Percentiles rank a stretch among this genome's conserved stretches.
These are phyloP conservation scores for Phytophthora cajani DNA, from an alignment of 352 stramenopile genomes.

Conservation along the genomic window DNA sequence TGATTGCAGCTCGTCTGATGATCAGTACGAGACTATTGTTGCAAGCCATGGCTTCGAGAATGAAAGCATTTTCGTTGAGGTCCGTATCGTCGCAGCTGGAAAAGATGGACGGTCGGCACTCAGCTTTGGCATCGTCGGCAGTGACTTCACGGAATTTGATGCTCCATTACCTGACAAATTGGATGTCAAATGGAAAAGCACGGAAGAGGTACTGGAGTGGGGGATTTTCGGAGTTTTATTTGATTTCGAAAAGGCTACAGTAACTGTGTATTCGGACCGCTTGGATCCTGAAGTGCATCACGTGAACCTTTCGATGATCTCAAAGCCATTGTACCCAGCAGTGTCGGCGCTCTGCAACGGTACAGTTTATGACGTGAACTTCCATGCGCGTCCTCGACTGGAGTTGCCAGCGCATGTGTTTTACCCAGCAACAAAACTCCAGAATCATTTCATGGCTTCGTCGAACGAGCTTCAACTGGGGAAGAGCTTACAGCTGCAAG, in stretches of 20 bases:
- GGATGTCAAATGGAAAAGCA: slow-evolving; percentile 44
- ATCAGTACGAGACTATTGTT: slow-evolving; percentile 66
- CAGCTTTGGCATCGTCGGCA: slow-evolving; percentile 59
- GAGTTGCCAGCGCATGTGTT: slow-evolving; percentile 61
- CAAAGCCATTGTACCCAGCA: slow-evolving; percentile 57
- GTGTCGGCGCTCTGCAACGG: slow-evolving; percentile 80
- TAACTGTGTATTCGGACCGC: slow-evolving; percentile 63
- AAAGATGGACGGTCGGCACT: slow-evolving; percentile 54
- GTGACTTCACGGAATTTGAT: slow-evolving; percentile 43
- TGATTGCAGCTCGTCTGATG: slow-evolving; percentile 50
- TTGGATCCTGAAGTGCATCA: slow-evolving; percentile 47
- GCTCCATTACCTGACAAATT: slow-evolving; percentile 31
- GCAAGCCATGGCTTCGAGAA: slow-evolving; percentile 59
- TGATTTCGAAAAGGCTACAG: slow-evolving; percentile 69
- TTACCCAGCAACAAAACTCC: slow-evolving; percentile 35
- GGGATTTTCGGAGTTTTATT: slow-evolving; percentile 77
- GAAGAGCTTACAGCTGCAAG: slow-evolving; percentile 72
- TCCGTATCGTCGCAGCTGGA: slow-evolving; percentile 60
- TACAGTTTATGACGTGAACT: slow-evolving; percentile 65
- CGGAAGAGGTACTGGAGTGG: slow-evolving; percentile 44
- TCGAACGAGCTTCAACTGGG: slow-evolving; percentile 75
- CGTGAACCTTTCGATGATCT: slow-evolving; percentile 42
- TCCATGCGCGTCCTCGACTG: slow-evolving; percentile 59
- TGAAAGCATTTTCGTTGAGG: slow-evolving; percentile 63
- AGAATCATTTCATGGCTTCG: slow-evolving; percentile 53